Percentiles rank a stretch among this genome's conserved stretches.
Conservation (phyloP, 495 filamentous ascomycete species). For the Xanthoparmelia taractica region DNA sequence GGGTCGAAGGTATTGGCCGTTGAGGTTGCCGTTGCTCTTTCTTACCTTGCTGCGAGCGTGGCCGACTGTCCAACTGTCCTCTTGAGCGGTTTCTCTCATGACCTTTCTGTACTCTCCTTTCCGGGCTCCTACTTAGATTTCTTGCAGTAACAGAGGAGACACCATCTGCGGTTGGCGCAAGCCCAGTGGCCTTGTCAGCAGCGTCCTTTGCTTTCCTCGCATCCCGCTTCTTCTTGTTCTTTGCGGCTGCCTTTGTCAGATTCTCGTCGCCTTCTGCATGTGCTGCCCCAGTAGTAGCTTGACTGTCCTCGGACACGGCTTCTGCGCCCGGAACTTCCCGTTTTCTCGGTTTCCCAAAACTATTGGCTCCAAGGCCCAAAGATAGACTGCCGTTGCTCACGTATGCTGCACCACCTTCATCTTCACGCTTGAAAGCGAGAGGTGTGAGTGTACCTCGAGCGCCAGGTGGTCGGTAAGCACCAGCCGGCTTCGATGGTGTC, state of each 20-base stretch:
- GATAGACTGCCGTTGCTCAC: slow-evolving; percentile 68
- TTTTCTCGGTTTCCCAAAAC: slow-evolving; percentile 65
- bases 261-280: slow-evolving; percentile 57
- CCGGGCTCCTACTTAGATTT: slow-evolving; percentile 50
- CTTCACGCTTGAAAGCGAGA: slow-evolving; percentile 92
- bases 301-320: slow-evolving; percentile 50
- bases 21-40: slow-evolving; percentile 26
- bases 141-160: slow-evolving; percentile 8
- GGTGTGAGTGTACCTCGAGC: slow-evolving; percentile 83
- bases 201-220: slow-evolving; percentile 87
- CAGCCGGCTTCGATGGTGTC: slow-evolving; percentile 87
- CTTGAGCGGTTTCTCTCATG: slow-evolving; percentile 56
- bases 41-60: slow-evolving; percentile 35
- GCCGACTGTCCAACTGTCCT: slow-evolving; percentile 35
- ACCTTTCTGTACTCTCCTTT: slow-evolving; percentile 47
- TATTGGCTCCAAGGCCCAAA: slow-evolving; percentile 52
- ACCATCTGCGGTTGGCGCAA: slow-evolving; percentile 32
- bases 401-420: slow-evolving; percentile 89
- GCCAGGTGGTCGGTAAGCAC: slow-evolving; percentile 94
- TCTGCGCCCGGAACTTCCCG: slow-evolving; percentile 77
- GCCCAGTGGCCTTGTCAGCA: slow-evolving; percentile 44
- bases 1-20: slow-evolving; percentile 16
- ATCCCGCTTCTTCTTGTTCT: slow-evolving; percentile 99
- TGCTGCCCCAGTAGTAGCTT: slow-evolving; percentile 40
- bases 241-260: slow-evolving; percentile 77